These are phyloP conservation scores for Asterochloris erici DNA, from an alignment of 139 green algal species.

Conservation along the genomic window DNA sequence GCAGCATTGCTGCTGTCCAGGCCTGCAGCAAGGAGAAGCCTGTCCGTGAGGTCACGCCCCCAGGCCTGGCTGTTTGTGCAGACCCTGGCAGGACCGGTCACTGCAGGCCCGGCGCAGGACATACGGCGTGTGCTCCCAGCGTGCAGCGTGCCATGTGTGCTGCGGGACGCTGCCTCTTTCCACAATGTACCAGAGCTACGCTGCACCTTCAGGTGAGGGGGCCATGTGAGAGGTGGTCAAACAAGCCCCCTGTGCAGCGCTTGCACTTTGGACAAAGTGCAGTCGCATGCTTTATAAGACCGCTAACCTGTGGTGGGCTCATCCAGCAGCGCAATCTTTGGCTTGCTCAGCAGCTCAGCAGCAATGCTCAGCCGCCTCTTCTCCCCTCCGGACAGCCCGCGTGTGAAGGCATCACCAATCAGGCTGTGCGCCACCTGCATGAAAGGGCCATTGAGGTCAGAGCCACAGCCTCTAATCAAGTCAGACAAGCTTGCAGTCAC, in stretches of 20 bases:
- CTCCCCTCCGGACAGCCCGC: slow-evolving; percentile 70
- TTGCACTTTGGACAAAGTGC: too few species aligned
- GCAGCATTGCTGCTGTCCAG: slow-evolving; percentile 62
- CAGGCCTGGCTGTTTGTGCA: slow-evolving; percentile 17
- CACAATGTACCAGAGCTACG: background rate
- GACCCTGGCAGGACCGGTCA: background rate
- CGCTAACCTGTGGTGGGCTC: slow-evolving; percentile 68
- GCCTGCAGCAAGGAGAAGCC: slow-evolving; percentile 16
- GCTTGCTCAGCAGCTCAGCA: slow-evolving; percentile 76
- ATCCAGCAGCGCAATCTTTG: slow-evolving; percentile 86
- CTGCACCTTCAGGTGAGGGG: background rate
- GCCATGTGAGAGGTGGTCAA: too few species aligned
- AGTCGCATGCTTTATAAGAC: background rate
- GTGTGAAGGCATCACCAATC: slow-evolving; percentile 53
- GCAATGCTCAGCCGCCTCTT: slow-evolving; percentile 80
- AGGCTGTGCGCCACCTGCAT: slow-evolving; percentile 40
- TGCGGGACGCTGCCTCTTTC: background rate
- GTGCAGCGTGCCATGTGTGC: background rate
- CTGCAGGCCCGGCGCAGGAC: background rate
- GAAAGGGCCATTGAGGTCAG: background rate
- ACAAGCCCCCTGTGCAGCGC: too few species aligned
- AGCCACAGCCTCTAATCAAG: too few species aligned
- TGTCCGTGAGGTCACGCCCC: slow-evolving; percentile 42
- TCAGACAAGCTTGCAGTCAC: too few species aligned
- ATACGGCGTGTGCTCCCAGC: background rate